phyloP scores from a whole-genome alignment of 1,139 yeast species.

The Blastobotrys malaysiensis region DNA sequence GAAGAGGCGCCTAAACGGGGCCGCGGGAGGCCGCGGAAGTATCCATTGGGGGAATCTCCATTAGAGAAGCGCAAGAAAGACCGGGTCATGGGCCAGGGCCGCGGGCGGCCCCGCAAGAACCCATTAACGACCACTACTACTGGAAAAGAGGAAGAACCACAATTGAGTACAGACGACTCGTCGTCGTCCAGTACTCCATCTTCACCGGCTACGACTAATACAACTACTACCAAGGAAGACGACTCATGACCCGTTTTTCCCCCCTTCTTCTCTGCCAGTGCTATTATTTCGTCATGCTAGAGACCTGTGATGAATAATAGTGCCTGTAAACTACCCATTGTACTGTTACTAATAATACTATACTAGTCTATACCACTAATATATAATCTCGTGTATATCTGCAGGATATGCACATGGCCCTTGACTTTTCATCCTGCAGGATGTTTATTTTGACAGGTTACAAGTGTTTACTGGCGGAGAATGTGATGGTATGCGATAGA shows the following conservation, averaged over 20 bases:
- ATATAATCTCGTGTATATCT: no score
- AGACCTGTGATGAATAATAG: no score
- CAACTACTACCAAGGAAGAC: neutral
- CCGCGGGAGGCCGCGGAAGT: conserved; percentile 12
- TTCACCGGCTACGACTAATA: neutral
- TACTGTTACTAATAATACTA: no score
- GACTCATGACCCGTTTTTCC: no score
- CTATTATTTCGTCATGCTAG: no score
- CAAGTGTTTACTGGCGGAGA: neutral
- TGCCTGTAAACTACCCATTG: no score
- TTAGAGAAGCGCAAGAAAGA: conserved; percentile 3
- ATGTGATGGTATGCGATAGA: neutral
- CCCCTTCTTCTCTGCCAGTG: no score
- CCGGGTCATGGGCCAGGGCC: conserved; percentile 9
- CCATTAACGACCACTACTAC: no score
- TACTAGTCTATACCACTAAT: no score
- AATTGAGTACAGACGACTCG: neutral
- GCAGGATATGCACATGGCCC: no score
- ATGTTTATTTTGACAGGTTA: no score
- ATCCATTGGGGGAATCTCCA: conserved; percentile 9
- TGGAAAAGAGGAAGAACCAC: neutral
- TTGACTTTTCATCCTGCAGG: no score
- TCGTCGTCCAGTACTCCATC: neutral
- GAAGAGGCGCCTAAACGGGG: conserved; percentile 10
- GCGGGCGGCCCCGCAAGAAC: conserved; percentile 14